Base-by-base conservation (phyloP, 2,329 filamentous ascomycete genomes). In the Phoma sp. region DNA sequence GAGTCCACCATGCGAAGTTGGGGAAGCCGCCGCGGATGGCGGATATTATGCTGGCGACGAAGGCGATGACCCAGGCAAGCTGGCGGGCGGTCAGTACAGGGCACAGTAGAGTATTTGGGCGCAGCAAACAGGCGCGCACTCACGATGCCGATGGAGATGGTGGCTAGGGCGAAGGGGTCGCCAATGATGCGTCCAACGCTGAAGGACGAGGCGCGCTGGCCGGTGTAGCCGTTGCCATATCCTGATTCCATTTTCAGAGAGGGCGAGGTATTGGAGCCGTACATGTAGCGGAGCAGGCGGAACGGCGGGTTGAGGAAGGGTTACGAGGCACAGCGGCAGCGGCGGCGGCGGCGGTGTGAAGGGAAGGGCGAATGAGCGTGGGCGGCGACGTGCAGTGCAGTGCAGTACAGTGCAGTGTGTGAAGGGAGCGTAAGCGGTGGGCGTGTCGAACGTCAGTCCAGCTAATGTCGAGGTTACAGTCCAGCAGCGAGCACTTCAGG, bases 11-110 rank as follows among this genome's bases (percentile, higher is more conserved):
- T 22, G 89, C 87, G 75, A 92, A 97, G 60, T 91, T 90, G 11
- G 92, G 91, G 68, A 92, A 96, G 6, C 72, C 68, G 48, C 76
- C 77, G 46, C 76, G 78, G 42, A 84, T 74, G 60, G 84, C 79
- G 36, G 88, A 87, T 65, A 97, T 86, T 71, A 96, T 88, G 57
- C 90, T 93, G 60, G 88, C 83, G 69, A 98, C 84, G 75, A 98
- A 96, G 40, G 91, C 86, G 69, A 99, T 96, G 64, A 96, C 77
- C 95, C 95, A 99, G 55, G 93, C 93, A 61, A 96, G 87, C 93
- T 98, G 73, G 4, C 11, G 60, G 39, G n/a, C 32, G 49, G 36
- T 61, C 48, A 63, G 65, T 65, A 48, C 59, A 5, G 3, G 41
- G 6, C 18, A 62, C 50, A 51, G 46, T 29, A 18, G 18, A 18